Percentiles rank a stretch among this genome's conserved stretches.
phyloP scores from a whole-genome alignment of 2,329 filamentous ascomycete species.

The Cercospora zeina region DNA sequence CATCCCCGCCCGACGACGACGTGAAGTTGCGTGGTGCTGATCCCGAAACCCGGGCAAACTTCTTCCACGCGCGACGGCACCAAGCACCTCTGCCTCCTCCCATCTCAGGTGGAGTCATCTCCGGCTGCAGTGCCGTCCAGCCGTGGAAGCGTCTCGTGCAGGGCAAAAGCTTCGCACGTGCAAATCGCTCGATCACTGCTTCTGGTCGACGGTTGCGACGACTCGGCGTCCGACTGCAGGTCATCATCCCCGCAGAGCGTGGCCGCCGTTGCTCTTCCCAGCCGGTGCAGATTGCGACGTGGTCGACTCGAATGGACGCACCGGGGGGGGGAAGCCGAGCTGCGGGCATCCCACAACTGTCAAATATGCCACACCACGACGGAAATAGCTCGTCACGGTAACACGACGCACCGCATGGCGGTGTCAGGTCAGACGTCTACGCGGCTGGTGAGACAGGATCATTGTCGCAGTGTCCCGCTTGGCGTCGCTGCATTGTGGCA shows the following conservation, averaged over 20 bases:
- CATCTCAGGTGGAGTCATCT: background rate
- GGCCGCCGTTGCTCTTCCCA: background rate
- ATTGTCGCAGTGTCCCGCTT: background rate
- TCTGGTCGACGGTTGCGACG: background rate
- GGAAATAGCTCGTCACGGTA: background rate
- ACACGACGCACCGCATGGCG: background rate
- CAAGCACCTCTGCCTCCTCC: background rate
- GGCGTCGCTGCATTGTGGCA: too few relatives aligned
- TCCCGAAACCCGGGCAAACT: background rate
- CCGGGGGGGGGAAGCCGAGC: background rate
- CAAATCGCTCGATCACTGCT: slow-evolving; percentile 1
- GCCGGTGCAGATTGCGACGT: background rate
- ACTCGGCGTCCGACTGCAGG: background rate
- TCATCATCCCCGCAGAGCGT: background rate
- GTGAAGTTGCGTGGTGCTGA: slow-evolving; percentile 2
- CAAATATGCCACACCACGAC: background rate
- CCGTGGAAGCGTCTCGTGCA: background rate
- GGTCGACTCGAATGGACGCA: background rate
- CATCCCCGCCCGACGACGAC: slow-evolving; percentile 1
- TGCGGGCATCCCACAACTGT: background rate
- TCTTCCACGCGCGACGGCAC: background rate
- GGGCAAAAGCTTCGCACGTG: slow-evolving; percentile 6
- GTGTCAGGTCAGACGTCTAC: background rate
- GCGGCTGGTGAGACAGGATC: background rate
- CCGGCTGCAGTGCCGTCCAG: slow-evolving; percentile 6